Conservation (phyloP, 2,329 filamentous ascomycete genomes). For the Pseudogymnoascus destructans region DNA sequence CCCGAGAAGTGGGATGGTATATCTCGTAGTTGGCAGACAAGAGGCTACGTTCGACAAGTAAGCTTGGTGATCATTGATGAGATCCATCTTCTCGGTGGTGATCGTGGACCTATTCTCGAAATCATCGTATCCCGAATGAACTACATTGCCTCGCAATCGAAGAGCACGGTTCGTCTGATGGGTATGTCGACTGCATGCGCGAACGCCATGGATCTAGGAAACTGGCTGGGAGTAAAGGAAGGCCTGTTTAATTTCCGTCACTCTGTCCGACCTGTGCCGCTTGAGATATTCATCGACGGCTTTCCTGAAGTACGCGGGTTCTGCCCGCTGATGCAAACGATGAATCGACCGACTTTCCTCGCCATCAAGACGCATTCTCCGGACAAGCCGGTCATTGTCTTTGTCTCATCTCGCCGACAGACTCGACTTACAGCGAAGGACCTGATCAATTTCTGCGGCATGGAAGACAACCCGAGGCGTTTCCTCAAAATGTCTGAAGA, state of each 20-base stretch:
- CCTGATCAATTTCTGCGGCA: conserved; percentile 91
- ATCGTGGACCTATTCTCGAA: conserved; percentile 92
- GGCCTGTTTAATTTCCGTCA: conserved; percentile 95
- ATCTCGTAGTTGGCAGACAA: conserved; percentile 94
- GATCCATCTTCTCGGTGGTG: conserved; percentile 91
- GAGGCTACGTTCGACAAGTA: conserved; percentile 89
- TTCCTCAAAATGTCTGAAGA: conserved; percentile 94
- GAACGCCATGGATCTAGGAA: conserved; percentile 84
- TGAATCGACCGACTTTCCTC: conserved; percentile 94
- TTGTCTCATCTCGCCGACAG: conserved; percentile 89
- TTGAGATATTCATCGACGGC: conserved; percentile 95
- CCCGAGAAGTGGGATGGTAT: conserved; percentile 99
- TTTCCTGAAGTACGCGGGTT: conserved; percentile 93
- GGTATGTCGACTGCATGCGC: conserved; percentile 99
- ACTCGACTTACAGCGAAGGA: conserved; percentile 92
- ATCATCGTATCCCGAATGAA: conserved; percentile 96
- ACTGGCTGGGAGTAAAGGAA: conserved; percentile 95
- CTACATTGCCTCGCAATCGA: conserved; percentile 90
- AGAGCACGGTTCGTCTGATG: conserved; percentile 74
- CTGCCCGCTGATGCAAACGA: conserved; percentile 95
- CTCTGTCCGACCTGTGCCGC: conserved; percentile 85
- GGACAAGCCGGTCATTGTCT: conserved; percentile 94
- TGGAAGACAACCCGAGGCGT: conserved; percentile 92
- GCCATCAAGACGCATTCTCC: conserved; percentile 95
- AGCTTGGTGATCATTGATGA: conserved; percentile 97